Conservation (phyloP, 2,329 filamentous ascomycete species). For the Neonectria neomacrospora region DNA sequence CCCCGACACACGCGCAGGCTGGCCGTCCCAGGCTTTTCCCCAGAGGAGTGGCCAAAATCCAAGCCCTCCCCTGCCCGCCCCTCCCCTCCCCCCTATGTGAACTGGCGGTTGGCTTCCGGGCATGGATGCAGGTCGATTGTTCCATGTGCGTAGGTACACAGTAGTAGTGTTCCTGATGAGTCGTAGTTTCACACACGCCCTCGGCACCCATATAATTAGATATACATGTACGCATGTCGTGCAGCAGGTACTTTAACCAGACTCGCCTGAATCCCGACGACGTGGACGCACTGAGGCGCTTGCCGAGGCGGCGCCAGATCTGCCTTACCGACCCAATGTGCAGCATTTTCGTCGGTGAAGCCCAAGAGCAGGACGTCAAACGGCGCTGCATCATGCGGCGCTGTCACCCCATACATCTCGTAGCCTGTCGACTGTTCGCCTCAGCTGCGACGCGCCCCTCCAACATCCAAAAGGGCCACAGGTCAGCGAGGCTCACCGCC, state of each 20-base stretch:
- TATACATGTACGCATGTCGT: constrained; percentile 46
- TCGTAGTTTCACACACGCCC: constrained; percentile 31
- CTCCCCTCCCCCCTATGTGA: constrained; percentile 23
- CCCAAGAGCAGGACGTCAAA: constrained; percentile 32
- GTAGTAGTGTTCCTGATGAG: neutral
- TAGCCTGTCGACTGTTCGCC: neutral
- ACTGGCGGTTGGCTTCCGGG: neutral
- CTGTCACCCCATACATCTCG: constrained; percentile 9
- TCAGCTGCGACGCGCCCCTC: constrained; percentile 18
- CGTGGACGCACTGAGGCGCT: constrained; percentile 41
- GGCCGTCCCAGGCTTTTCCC: constrained; percentile 2
- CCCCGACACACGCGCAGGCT: constrained; percentile 16
- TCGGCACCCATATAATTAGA: constrained; percentile 31
- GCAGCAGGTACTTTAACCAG: constrained; percentile 42
- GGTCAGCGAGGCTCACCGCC: constrained; percentile 30
- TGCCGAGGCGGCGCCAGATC: constrained; percentile 40
- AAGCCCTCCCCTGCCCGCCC: constrained; percentile 12
- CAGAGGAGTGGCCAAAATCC: constrained; percentile 33
- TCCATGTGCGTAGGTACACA: neutral
- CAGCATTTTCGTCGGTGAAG: constrained; percentile 44
- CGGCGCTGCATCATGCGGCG: constrained; percentile 14
- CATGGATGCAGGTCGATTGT: neutral
- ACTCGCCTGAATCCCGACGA: constrained; percentile 43
- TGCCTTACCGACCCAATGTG: constrained; percentile 36
- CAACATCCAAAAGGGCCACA: constrained; percentile 24